phyloP scores from a whole-genome alignment of 495 filamentous ascomycete genomes.

The Aspergillus nanangensis region DNA sequence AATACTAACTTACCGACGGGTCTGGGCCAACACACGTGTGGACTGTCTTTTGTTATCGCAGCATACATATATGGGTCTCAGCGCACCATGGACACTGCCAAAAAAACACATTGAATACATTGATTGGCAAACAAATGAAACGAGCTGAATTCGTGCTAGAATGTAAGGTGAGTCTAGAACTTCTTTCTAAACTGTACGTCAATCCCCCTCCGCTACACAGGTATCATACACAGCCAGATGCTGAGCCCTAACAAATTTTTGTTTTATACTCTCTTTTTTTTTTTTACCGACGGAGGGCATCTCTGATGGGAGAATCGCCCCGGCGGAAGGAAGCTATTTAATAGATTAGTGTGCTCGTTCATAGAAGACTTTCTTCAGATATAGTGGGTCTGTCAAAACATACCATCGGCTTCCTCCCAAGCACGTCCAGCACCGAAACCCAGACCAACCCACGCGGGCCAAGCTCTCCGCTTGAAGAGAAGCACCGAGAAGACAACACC shows the following conservation, averaged over 20 bases:
- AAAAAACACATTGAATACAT: no score
- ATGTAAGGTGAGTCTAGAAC: slow-evolving; percentile 14
- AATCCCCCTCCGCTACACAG: slow-evolving; percentile 30
- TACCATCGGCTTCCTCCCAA: slow-evolving; percentile 76
- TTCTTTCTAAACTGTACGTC: slow-evolving; percentile 16
- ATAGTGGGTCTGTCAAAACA: slow-evolving; percentile 12
- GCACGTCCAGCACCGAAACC: slow-evolving; percentile 95
- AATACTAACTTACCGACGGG: no score
- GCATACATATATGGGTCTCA: no score
- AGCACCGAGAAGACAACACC: slow-evolving; percentile 98
- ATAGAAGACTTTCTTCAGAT: background rate
- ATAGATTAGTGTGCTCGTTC: background rate
- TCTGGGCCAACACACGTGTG: no score
- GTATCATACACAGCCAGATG: slow-evolving; percentile 39
- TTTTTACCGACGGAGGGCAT: slow-evolving; percentile 40
- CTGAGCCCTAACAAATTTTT: no score
- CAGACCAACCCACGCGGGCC: slow-evolving; percentile 87
- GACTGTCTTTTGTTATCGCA: no score
- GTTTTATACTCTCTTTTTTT: no score
- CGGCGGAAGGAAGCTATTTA: slow-evolving; percentile 46
- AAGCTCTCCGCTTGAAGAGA: slow-evolving; percentile 94
- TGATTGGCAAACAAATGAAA: no score
- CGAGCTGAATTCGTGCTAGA: slow-evolving; percentile 16
- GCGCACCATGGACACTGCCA: no score
- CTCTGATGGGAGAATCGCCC: slow-evolving; percentile 40